phyloP scores from a whole-genome alignment of 1,284 basidiomycete genomes.

The Kwoniella shivajii region DNA sequence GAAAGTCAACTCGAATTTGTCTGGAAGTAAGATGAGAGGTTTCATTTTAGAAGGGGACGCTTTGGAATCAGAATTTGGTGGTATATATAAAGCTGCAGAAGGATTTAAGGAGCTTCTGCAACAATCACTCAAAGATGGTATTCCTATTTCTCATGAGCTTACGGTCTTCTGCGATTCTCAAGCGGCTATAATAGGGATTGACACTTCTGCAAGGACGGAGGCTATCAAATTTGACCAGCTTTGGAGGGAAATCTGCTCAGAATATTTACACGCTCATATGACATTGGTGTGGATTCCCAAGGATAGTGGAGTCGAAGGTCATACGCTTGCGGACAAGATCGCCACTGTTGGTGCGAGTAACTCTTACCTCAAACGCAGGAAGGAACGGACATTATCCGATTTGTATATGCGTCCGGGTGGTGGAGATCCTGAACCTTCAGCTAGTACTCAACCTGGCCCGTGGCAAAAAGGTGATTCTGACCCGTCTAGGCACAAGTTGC shows the following conservation, averaged over 20 bases:
- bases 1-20: slow-evolving; percentile 39
- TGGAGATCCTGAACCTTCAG: slow-evolving; percentile 38
- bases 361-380: slow-evolving; percentile 43
- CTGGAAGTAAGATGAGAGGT: slow-evolving; percentile 48
- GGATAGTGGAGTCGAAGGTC: slow-evolving; percentile 44
- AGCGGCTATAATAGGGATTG: slow-evolving; percentile 50
- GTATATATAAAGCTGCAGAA: slow-evolving; percentile 50
- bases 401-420: slow-evolving; percentile 38
- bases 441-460: slow-evolving; percentile 40
- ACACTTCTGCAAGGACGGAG: slow-evolving; percentile 48
- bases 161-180: slow-evolving; percentile 51
- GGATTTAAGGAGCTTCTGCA: slow-evolving; percentile 47
- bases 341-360: slow-evolving; percentile 50
- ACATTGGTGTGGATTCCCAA: slow-evolving; percentile 51
- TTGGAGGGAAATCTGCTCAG: slow-evolving; percentile 46
- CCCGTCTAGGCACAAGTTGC: slow-evolving; percentile 38
- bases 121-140: slow-evolving; percentile 38
- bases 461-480: slow-evolving; percentile 53
- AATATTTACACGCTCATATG: slow-evolving; percentile 44
- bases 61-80: slow-evolving; percentile 50
- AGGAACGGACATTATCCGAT: slow-evolving; percentile 40
- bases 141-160: slow-evolving; percentile 45
- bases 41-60: slow-evolving; percentile 42
- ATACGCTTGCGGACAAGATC: slow-evolving; percentile 49
- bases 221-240: slow-evolving; percentile 44